phyloP scores from a whole-genome alignment of 2,329 filamentous ascomycete species.

The Hymenoscyphus scutula region DNA sequence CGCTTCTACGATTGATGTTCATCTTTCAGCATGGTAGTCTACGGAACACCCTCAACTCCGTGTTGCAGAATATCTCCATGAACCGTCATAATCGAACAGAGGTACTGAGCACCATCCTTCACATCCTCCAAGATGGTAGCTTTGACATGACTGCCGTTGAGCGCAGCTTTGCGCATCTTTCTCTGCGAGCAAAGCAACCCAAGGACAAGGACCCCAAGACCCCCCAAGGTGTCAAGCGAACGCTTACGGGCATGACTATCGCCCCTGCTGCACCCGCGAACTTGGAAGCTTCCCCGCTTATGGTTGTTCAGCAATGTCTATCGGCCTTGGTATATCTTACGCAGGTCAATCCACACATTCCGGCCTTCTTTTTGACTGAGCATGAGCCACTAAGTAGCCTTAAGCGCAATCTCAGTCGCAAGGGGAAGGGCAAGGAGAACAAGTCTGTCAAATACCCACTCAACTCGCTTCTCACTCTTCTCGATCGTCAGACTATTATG shows the following conservation, averaged over 20 bases:
- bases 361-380: constrained; percentile 90
- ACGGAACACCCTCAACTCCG: constrained; percentile 77
- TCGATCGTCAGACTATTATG: constrained; percentile 93
- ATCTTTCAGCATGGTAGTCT: constrained; percentile 88
- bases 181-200: constrained; percentile 81
- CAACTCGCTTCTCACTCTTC: constrained; percentile 81
- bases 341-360: constrained; percentile 79
- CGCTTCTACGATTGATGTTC: constrained; percentile 97
- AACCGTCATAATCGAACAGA: constrained; percentile 96
- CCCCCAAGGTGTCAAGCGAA: constrained; percentile 75
- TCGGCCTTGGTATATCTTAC: constrained; percentile 81
- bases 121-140: constrained; percentile 93
- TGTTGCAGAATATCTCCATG: constrained; percentile 88
- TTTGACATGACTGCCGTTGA: constrained; percentile 91
- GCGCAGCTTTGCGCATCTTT: constrained; percentile 90
- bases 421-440: constrained; percentile 83
- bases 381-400: constrained; percentile 78
- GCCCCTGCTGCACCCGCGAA: constrained; percentile 51
- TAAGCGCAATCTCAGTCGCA: constrained; percentile 74
- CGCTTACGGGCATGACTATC: constrained; percentile 56
- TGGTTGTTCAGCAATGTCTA: constrained; percentile 95
- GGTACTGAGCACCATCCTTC: constrained; percentile 86
- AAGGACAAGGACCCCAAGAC: constrained; percentile 67
- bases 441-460: constrained; percentile 86
- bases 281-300: constrained; percentile 86